Percentiles rank a stretch among this genome's conserved stretches.
phyloP scores from a whole-genome alignment of 2,329 filamentous ascomycete species.

The Neophaeococcomyces mojaviensis region DNA sequence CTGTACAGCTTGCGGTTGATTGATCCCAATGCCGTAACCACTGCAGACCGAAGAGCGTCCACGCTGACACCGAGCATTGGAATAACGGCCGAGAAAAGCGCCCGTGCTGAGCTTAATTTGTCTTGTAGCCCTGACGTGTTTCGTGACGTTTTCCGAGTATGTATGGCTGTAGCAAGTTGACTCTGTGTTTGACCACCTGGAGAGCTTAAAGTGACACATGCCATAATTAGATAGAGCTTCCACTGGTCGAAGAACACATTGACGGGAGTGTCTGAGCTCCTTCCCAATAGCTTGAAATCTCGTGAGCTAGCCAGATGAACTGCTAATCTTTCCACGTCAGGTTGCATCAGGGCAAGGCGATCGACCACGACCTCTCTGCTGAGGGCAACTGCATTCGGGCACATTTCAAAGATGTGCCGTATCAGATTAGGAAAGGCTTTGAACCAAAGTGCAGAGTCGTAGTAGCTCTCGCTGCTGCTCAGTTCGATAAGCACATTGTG shows the following conservation, averaged over 20 bases:
- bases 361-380: slow-evolving; percentile 89
- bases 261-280: slow-evolving; percentile 60
- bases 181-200: slow-evolving; percentile 58
- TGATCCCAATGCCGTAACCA: slow-evolving; percentile 83
- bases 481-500: slow-evolving; percentile 85
- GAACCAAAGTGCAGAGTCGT: slow-evolving; percentile 93
- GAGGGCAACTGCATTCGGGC: slow-evolving; percentile 82
- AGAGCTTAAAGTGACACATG: slow-evolving; percentile 88
- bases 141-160: slow-evolving; percentile 73
- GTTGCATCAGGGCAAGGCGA: slow-evolving; percentile 86
- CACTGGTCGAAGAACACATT: slow-evolving; percentile 92
- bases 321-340: slow-evolving; percentile 68
- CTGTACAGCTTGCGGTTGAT: slow-evolving; percentile 93
- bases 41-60: slow-evolving; percentile 75
- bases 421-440: slow-evolving; percentile 97
- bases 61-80: slow-evolving; percentile 76
- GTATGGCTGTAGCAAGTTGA: slow-evolving; percentile 58
- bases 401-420: slow-evolving; percentile 80
- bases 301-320: slow-evolving; percentile 32
- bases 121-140: slow-evolving; percentile 46
- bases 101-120: slow-evolving; percentile 79
- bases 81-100: slow-evolving; percentile 84
- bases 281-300: slow-evolving; percentile 38
- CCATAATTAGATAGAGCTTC: slow-evolving; percentile 96
- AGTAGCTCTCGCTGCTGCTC: slow-evolving; percentile 89